These are phyloP conservation scores for Aspergillus alliaceus DNA, from an alignment of 2,329 filamentous ascomycete species.

Conservation along the genomic window DNA sequence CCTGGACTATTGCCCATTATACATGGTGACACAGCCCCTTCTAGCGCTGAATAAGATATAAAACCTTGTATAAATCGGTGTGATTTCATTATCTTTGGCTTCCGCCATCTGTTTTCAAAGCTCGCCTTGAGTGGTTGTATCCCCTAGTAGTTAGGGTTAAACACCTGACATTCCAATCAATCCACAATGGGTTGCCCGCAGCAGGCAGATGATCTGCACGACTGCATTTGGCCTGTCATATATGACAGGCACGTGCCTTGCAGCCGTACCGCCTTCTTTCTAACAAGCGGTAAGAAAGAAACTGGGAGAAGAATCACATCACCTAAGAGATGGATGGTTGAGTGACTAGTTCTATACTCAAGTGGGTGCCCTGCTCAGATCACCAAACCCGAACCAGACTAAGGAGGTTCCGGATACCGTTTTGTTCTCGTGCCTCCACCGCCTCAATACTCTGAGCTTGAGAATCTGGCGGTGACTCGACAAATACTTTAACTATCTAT, in stretches of 20 bases:
- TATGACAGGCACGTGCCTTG: constrained; percentile 1
- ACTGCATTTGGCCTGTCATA: neutral
- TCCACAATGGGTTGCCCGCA: too few species aligned
- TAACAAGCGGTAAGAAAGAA: neutral
- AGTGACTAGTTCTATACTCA: neutral
- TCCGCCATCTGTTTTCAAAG: too few species aligned
- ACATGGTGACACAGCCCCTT: too few species aligned
- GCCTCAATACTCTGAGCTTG: neutral
- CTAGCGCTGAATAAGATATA: too few species aligned
- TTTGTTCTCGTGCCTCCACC: neutral
- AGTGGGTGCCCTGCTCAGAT: neutral
- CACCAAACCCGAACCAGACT: neutral
- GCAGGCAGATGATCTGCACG: neutral
- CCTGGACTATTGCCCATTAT: too few species aligned
- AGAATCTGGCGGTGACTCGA: neutral
- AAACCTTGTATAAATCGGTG: too few species aligned
- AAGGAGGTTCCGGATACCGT: neutral
- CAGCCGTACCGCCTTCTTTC: neutral
- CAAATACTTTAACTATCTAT: neutral
- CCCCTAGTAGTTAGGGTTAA: too few species aligned
- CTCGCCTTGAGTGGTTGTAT: too few species aligned
- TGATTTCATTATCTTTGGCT: too few species aligned
- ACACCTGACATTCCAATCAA: too few species aligned
- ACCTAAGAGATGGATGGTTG: neutral
- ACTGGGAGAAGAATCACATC: neutral